Percentiles rank a stretch among this genome's conserved stretches.
phyloP scores from a whole-genome alignment of 1,284 basidiomycete genomes.

The Ganoderma multipileum region DNA sequence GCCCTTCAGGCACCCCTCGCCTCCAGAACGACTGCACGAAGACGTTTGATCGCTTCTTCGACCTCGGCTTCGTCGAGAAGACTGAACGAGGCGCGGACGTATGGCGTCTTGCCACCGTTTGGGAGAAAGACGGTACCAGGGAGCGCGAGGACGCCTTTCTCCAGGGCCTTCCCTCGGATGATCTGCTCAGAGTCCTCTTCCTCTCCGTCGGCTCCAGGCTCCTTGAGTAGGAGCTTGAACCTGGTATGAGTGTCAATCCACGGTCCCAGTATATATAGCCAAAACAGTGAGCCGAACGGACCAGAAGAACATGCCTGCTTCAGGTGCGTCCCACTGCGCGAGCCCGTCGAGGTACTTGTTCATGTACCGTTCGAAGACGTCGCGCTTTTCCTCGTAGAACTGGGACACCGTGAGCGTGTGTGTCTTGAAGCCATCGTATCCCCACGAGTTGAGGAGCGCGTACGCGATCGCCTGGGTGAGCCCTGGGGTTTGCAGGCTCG shows the following conservation, averaged over 20 bases:
- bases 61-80: constrained; percentile 74
- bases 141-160: constrained; percentile 88
- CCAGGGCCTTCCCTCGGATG: constrained; percentile 81
- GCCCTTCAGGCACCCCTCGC: constrained; percentile 23
- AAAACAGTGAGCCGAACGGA: constrained; percentile 44
- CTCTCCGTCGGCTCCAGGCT: constrained; percentile 43
- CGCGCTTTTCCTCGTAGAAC: constrained; percentile 84
- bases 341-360: constrained; percentile 77
- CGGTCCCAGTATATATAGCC: too few species aligned
- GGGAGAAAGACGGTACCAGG: constrained; percentile 87
- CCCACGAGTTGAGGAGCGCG: constrained; percentile 81
- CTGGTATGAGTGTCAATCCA: constrained; percentile 43
- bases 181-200: constrained; percentile 77
- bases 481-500: constrained; percentile 83
- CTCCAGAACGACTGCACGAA: constrained; percentile 68
- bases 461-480: constrained; percentile 82
- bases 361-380: constrained; percentile 83
- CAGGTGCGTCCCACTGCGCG: constrained; percentile 85
- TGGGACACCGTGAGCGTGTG: constrained; percentile 79
- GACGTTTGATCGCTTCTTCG: constrained; percentile 76
- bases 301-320: constrained; percentile 94
- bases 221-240: constrained; percentile 68
- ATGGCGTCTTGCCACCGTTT: constrained; percentile 68
- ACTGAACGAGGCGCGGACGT: constrained; percentile 85
- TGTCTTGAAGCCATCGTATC: constrained; percentile 76